A percentile compares a stretch with the other conserved stretches of the same genome.
These are phyloP conservation scores for Symbiodinium natans DNA, from an alignment of 73 alveolate genomes.

Conservation along the genomic window DNA sequence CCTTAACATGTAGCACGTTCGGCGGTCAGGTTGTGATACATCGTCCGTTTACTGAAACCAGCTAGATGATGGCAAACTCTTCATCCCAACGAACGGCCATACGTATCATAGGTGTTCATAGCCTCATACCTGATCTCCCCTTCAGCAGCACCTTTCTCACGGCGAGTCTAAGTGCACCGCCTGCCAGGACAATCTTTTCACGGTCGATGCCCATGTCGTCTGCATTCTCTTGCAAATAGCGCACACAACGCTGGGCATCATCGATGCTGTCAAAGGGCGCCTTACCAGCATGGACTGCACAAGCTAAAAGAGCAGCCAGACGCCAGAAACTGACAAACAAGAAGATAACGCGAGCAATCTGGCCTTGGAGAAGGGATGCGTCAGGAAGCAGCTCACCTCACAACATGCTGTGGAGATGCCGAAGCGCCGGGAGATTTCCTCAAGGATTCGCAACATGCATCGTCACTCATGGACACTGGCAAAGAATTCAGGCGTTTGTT, in stretches of 20 bases:
- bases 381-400: slow-evolving; percentile 64
- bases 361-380: slow-evolving; percentile 67
- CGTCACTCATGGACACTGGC: background rate
- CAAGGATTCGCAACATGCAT: background rate
- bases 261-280: slow-evolving; percentile 91
- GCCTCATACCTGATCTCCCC: no score
- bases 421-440: slow-evolving; percentile 70
- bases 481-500: background rate
- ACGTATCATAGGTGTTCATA: no score
- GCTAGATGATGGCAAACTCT: no score
- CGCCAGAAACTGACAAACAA: no score
- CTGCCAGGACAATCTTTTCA: slow-evolving; percentile 77
- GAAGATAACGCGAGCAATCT: background rate
- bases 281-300: background rate
- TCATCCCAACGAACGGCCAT: no score
- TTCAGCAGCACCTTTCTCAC: no score
- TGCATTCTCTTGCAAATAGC: slow-evolving; percentile 21
- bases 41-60: no score
- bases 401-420: slow-evolving; percentile 83
- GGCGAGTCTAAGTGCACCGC: no score
- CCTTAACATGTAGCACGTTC: no score
- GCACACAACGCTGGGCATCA: slow-evolving; percentile 68
- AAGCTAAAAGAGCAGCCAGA: no score
- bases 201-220: slow-evolving; percentile 63
- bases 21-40: no score